Conservation (phyloP, 2,329 filamentous ascomycete species). For the Fusarium denticulatum region DNA sequence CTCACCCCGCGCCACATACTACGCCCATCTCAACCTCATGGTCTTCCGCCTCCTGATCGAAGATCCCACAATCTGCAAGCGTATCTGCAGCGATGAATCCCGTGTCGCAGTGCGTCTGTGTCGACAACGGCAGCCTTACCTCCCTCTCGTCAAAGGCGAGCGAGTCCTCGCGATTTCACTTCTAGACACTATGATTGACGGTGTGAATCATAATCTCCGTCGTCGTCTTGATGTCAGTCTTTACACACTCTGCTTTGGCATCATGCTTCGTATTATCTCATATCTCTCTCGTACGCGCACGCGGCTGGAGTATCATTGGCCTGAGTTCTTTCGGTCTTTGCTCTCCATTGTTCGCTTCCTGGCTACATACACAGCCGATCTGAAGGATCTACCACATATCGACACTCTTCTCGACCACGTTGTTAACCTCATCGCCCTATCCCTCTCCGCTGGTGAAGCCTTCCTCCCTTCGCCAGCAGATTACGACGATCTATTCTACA, state of each 20-base stretch:
- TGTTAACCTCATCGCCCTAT: constrained; percentile 84
- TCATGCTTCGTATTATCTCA: constrained; percentile 83
- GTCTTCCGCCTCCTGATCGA: constrained; percentile 88
- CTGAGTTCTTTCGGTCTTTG: constrained; percentile 90
- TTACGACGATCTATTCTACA: constrained; percentile 98
- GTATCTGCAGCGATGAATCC: constrained; percentile 82
- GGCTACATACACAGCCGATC: constrained; percentile 82
- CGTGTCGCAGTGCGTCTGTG: constrained; percentile 82
- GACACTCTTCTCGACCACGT: constrained; percentile 78
- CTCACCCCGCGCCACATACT: constrained; percentile 79
- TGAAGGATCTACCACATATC: constrained; percentile 75
- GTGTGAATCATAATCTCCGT: constrained; percentile 92
- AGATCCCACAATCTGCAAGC: constrained; percentile 82
- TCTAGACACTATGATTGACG: constrained; percentile 88
- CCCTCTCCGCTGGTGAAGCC: constrained; percentile 85
- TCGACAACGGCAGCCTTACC: constrained; percentile 85
- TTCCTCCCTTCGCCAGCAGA: constrained; percentile 88
- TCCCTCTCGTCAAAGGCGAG: constrained; percentile 78
- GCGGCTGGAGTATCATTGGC: constrained; percentile 90
- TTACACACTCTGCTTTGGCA: constrained; percentile 83
- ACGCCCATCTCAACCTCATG: constrained; percentile 86
- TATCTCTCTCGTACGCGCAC: constrained; percentile 85
- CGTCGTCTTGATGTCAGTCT: constrained; percentile 85
- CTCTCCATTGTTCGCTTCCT: constrained; percentile 90
- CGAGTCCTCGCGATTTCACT: constrained; percentile 79